Conservation (phyloP, 352 stramenopile genomes). For the Phytophthora chlamydospora region DNA sequence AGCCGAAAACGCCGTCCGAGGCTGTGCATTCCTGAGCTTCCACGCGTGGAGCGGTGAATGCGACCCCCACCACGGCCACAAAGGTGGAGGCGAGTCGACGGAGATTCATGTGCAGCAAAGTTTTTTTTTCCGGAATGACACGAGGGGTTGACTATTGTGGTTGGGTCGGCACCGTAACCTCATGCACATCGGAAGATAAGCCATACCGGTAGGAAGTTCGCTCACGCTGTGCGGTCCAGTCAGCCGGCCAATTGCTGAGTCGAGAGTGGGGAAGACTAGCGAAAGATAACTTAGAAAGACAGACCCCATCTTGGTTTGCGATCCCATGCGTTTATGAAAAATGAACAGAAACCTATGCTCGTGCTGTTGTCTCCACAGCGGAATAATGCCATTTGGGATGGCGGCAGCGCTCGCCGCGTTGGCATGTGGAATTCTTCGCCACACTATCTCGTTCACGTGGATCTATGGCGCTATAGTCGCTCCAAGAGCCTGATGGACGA, state of each 20-base stretch:
- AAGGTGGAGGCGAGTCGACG: slow-evolving; percentile 25
- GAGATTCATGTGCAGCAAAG: slow-evolving; percentile 30
- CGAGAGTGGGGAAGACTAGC: slow-evolving; percentile 9
- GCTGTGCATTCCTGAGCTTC: slow-evolving; percentile 33
- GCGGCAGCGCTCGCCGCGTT: too few species aligned
- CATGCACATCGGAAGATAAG: slow-evolving; percentile 31
- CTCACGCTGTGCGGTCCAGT: background rate
- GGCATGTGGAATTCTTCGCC: slow-evolving; percentile 1
- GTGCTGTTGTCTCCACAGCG: slow-evolving; percentile 23
- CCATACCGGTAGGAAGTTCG: too few species aligned
- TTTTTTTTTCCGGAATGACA: slow-evolving; percentile 28
- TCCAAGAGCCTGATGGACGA: too few species aligned
- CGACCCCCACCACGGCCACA: slow-evolving; percentile 19
- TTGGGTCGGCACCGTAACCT: slow-evolving; percentile 10
- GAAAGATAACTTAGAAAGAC: slow-evolving; percentile 14
- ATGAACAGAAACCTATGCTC: slow-evolving; percentile 19
- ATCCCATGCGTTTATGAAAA: slow-evolving; percentile 35
- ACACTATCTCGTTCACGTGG: too few species aligned
- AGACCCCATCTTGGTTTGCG: slow-evolving; percentile 17
- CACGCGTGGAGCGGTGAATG: slow-evolving; percentile 2
- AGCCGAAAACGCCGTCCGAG: slow-evolving; percentile 26
- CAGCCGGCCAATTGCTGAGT: slow-evolving; percentile 18
- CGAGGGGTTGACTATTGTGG: background rate
- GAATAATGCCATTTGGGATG: too few species aligned
- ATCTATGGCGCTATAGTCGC: too few species aligned